Evolutionary conservation across 805 yeast species (phyloP).

Genomic region (Lipomyces yamadae): DNA sequence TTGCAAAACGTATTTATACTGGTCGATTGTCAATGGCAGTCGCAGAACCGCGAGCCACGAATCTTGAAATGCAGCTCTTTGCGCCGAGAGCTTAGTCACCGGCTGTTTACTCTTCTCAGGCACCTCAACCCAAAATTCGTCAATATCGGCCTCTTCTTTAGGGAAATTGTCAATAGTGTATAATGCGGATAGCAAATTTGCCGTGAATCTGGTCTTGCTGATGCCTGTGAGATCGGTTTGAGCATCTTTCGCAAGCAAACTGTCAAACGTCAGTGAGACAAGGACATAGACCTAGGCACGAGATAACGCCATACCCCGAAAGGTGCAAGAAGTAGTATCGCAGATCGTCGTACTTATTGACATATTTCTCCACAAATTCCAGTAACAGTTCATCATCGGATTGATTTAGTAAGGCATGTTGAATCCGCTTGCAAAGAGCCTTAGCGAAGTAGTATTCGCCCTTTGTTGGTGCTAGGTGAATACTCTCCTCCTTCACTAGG

Average conservation of each 20-base stretch:
- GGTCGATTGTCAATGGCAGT: slow-evolving; percentile 54
- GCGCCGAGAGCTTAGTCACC: slow-evolving; percentile 46
- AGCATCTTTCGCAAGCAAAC: slow-evolving; percentile 2
- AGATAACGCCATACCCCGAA: slow-evolving; percentile 39
- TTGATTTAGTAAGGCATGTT: slow-evolving; percentile 45
- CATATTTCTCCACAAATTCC: slow-evolving; percentile 63
- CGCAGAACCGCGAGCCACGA: slow-evolving; percentile 65
- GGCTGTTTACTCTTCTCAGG: slow-evolving; percentile 29
- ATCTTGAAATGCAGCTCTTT: slow-evolving; percentile 67
- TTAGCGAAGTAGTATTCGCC: slow-evolving; percentile 69
- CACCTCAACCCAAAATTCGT: slow-evolving; percentile 27
- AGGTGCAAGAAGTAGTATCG: slow-evolving; percentile 72
- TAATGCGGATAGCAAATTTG: slow-evolving; percentile 37
- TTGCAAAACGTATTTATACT: slow-evolving; percentile 70
- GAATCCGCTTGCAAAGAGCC: slow-evolving; percentile 53
- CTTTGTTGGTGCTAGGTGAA: slow-evolving; percentile 54
- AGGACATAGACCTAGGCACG: not conserved
- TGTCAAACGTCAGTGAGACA: slow-evolving; percentile 39
- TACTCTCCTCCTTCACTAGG: slow-evolving; percentile 62
- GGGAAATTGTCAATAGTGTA: slow-evolving; percentile 38
- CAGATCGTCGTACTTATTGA: slow-evolving; percentile 70
- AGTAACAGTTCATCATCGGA: slow-evolving; percentile 49
- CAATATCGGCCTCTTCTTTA: slow-evolving; percentile 36
- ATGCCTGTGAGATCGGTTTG: slow-evolving; percentile 5
- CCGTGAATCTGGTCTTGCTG: slow-evolving; percentile 24